Evolutionary conservation across 192 early-diverging fungal genomes (phyloP).

Genomic region (Coemansia asiatica): DNA sequence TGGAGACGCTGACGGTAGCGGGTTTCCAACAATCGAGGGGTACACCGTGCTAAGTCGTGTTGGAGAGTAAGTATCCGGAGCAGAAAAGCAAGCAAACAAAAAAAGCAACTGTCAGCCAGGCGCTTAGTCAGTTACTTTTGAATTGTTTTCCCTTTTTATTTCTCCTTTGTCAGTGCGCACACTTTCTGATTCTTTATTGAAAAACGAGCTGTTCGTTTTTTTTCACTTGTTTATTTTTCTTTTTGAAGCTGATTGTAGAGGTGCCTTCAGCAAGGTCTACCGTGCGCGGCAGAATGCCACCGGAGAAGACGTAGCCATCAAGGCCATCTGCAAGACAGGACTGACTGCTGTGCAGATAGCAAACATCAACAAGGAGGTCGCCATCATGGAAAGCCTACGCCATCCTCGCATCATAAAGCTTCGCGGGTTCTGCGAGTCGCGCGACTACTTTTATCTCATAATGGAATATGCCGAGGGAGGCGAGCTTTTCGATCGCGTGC

Average conservation of each 20-base stretch:
- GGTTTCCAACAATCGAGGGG: conserved; percentile 48
- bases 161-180: neutral
- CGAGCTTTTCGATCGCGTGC: conserved; percentile 87
- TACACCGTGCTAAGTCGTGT: conserved; percentile 45
- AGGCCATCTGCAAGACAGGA: conserved; percentile 75
- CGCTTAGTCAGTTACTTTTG: neutral
- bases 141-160: neutral
- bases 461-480: conserved; percentile 86
- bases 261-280: conserved; percentile 85
- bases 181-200: neutral
- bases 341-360: conserved; percentile 73
- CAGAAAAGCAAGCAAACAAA: neutral
- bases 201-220: neutral
- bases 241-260: conserved; percentile 54
- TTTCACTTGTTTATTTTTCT: neutral
- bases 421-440: conserved; percentile 73
- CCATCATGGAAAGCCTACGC: conserved; percentile 76
- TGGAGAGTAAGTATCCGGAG: conserved; percentile 38
- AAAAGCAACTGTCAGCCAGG: neutral
- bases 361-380: conserved; percentile 85
- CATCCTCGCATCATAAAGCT: conserved; percentile 78
- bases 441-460: conserved; percentile 72
- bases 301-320: conserved; percentile 76
- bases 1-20: conserved; percentile 31
- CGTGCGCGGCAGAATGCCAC: conserved; percentile 58